phyloP scores from a whole-genome alignment of 345 rosid species.

The Tarenaya hassleriana region DNA sequence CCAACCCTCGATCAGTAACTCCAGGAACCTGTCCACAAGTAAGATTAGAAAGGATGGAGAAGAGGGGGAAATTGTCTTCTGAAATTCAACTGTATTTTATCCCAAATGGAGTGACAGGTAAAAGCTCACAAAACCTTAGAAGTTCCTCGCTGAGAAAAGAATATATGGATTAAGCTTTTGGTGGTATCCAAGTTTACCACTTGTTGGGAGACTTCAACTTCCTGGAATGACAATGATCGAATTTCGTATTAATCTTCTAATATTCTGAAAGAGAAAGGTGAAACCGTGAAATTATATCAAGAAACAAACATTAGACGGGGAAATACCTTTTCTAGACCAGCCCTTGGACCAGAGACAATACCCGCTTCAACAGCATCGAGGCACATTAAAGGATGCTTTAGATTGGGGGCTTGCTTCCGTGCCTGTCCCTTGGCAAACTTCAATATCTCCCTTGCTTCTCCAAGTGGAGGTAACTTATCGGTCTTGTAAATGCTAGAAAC shows the following conservation, averaged over 20 bases:
- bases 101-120: constrained; percentile 16
- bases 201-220: constrained; percentile 51
- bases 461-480: constrained; percentile 75
- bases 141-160: constrained; percentile 89
- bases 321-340: constrained; percentile 76
- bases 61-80: neutral
- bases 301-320: constrained; percentile 3
- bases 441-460: constrained; percentile 84
- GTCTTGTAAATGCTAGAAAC: constrained; percentile 66
- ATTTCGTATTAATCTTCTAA: neutral
- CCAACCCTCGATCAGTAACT: constrained; percentile 66
- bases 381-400: constrained; percentile 81
- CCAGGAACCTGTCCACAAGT: constrained; percentile 66
- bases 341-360: constrained; percentile 71
- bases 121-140: constrained; percentile 48
- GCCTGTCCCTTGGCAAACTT: constrained; percentile 74
- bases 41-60: constrained; percentile 9
- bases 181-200: constrained; percentile 56
- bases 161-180: constrained; percentile 83
- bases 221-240: constrained; percentile 44
- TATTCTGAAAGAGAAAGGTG: constrained; percentile 1
- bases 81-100: constrained; percentile 4
- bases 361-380: constrained; percentile 82
- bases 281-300: constrained; percentile 6
- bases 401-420: constrained; percentile 69